These are phyloP conservation scores for Aspergillus neoniger DNA, from an alignment of 2,329 filamentous ascomycete species.

Conservation along the genomic window DNA sequence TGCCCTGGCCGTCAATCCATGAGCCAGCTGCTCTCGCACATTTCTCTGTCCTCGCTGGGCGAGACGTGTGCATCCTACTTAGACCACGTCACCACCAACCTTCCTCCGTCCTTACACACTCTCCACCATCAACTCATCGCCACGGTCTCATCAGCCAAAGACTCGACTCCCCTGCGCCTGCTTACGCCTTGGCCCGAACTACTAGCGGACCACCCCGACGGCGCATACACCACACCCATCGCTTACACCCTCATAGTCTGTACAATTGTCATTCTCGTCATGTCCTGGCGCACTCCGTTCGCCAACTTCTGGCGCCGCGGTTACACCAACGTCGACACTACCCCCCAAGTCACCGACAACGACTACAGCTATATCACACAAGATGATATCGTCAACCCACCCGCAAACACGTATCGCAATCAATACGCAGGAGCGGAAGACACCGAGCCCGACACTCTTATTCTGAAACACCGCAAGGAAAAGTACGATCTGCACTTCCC, in stretches of 20 bases:
- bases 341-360: conserved; percentile 40
- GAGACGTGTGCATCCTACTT: conserved; percentile 45
- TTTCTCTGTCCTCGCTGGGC: conserved; percentile 42
- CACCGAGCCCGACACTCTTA: conserved; percentile 45
- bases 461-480: conserved; percentile 45
- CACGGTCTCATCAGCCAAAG: conserved; percentile 25
- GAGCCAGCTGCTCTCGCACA: conserved; percentile 41
- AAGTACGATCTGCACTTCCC: conserved; percentile 48
- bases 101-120: conserved; percentile 35
- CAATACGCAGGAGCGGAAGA: conserved; percentile 29
- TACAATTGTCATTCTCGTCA: conserved; percentile 33
- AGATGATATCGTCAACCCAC: conserved; percentile 36
- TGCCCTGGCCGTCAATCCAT: conserved; percentile 31
- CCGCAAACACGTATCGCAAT: conserved; percentile 18
- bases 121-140: conserved; percentile 29
- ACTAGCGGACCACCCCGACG: conserved; percentile 13
- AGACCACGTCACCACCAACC: conserved; percentile 34
- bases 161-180: conserved; percentile 25
- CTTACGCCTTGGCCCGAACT: conserved; percentile 25
- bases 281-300: conserved; percentile 40
- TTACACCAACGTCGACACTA: conserved; percentile 26
- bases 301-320: conserved; percentile 36
- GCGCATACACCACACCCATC: conserved; percentile 21
- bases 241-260: conserved; percentile 31
- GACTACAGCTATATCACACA: conserved; percentile 45